Base-by-base conservation (phyloP, 1,139 yeast species). In the Taiozyma sp. region DNA sequence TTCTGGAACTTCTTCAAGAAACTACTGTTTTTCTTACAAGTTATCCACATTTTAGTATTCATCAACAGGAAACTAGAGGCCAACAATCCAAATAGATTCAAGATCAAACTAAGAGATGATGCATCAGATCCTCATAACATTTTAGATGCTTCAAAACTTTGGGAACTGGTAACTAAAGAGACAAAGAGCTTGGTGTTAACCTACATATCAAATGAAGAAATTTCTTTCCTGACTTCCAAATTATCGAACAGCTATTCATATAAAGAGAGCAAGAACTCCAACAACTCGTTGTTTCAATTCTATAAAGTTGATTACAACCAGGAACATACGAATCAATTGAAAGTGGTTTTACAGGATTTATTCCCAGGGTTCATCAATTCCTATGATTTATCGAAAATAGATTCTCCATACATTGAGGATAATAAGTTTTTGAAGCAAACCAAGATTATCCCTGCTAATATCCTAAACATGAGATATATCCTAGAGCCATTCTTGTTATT, bases 381-480 rank as follows among this genome's bases (percentile, higher is more conserved):
- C 1, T 69, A 65, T 41, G 57, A 59, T 54, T 61, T 53, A 46
- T 43, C 64, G 1, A 61, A 58, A 46, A 58, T 65, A 28, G 69
- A 68, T 54, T 72, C 83, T 0, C 81, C 83, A 5, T 85, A 79
- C 59, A 77, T 86, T 46, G 81, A 83, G 49, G 80, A 74, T 56
- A 87, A 81, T 55, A 68, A 76, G 5, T 75, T 74, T 56, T 74
- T 80, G 14, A 75, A 76, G 56, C 84, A 86, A 50, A 84, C 85
- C 53, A 78, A 85, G 1, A 71, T 91, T 43, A 88, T 88, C 1
- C 83, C 87, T 0, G 81, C 89, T 5, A 83, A 83, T 60, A 77
- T 89, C n/a, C 83, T 86, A 68, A 88, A 90, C 61, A 88, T 90
- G 84, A 77, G 95, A 57, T 78, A 88, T 4, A 77, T 89, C 29